These are phyloP conservation scores for Halophytophthora polymorphica DNA, from an alignment of 352 stramenopile species.

Conservation along the genomic window DNA sequence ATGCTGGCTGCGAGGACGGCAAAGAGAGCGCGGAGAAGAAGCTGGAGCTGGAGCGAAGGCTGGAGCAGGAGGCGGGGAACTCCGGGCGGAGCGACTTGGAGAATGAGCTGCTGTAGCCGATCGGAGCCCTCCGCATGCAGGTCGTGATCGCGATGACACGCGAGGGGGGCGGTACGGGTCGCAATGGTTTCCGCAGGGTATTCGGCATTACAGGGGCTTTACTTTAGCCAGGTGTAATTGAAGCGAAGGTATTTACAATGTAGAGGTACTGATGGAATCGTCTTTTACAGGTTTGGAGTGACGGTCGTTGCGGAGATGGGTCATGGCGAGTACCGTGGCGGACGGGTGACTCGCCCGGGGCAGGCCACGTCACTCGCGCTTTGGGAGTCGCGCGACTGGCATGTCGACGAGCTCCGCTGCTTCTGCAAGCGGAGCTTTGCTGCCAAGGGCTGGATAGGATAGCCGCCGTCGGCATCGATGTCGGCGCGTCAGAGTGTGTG, in stretches of 20 bases:
- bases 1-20: slow-evolving; percentile 8
- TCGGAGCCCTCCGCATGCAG: neutral
- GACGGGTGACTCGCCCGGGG: no score
- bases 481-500: no score
- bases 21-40: neutral
- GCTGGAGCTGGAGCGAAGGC: slow-evolving; percentile 2
- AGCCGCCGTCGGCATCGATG: no score
- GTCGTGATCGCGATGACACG: neutral
- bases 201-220: no score
- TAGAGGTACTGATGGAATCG: neutral
- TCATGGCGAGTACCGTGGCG: no score
- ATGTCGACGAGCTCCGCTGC: no score
- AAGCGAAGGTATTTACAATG: neutral
- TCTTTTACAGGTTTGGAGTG: neutral
- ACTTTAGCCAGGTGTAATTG: no score
- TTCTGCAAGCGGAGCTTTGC: no score
- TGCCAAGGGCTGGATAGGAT: no score
- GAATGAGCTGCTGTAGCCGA: slow-evolving; percentile 5
- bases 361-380: no score
- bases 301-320: neutral
- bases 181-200: neutral
- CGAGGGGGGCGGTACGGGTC: neutral
- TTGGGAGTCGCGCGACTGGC: no score
- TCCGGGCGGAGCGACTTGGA: slow-evolving; percentile 15
- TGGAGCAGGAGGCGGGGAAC: neutral